Conservation (phyloP, 371 early-diverging fungal genomes). For the Umbelopsis sp. region DNA sequence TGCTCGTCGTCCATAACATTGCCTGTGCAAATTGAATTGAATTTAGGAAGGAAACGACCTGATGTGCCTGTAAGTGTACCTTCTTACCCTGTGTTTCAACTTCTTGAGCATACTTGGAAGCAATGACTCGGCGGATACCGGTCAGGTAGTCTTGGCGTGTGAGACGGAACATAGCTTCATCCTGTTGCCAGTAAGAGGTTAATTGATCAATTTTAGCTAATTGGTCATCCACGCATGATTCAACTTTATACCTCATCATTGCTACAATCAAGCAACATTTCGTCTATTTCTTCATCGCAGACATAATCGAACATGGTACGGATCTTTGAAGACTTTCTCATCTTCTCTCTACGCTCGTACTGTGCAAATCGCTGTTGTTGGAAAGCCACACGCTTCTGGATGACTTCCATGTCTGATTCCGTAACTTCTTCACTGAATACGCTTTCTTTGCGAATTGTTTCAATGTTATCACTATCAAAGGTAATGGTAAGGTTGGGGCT, state of each 20-base stretch:
- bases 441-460: slow-evolving; percentile 80
- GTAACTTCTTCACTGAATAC: slow-evolving; percentile 87
- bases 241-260: slow-evolving; percentile 69
- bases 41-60: not conserved
- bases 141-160: slow-evolving; percentile 70
- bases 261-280: slow-evolving; percentile 72
- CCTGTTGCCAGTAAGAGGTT: slow-evolving; percentile 28
- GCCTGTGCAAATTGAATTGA: not conserved
- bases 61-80: not conserved
- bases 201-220: too few relatives aligned
- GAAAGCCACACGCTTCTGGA: slow-evolving; percentile 82
- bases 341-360: slow-evolving; percentile 74
- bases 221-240: not conserved
- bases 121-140: slow-evolving; percentile 71
- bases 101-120: slow-evolving; percentile 53
- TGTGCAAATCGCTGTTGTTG: slow-evolving; percentile 85
- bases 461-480: slow-evolving; percentile 68
- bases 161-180: slow-evolving; percentile 73
- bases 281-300: slow-evolving; percentile 78
- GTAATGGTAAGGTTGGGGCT: not conserved
- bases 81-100: slow-evolving; percentile 32
- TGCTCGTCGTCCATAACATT: slow-evolving; percentile 74
- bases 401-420: slow-evolving; percentile 80
- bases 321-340: slow-evolving; percentile 71
- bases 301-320: slow-evolving; percentile 74